These are phyloP conservation scores for Pythium rhizo-oryzae DNA, from an alignment of 352 stramenopile genomes.

Conservation along the genomic window DNA sequence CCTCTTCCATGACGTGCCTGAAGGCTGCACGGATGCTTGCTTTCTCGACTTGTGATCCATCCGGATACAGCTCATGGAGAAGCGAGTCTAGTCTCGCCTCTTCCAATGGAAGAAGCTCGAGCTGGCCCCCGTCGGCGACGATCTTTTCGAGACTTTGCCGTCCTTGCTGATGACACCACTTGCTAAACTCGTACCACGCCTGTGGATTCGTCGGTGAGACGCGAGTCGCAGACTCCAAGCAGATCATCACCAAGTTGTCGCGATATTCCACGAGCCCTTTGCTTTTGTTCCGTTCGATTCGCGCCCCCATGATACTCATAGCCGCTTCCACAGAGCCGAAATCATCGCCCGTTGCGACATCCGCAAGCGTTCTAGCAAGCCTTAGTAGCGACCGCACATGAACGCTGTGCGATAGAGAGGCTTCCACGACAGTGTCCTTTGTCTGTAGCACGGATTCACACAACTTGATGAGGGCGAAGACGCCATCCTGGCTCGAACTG, in stretches of 20 bases:
- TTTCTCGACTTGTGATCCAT: slow-evolving; percentile 26
- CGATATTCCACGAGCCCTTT: slow-evolving; percentile 20
- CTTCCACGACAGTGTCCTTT: not conserved
- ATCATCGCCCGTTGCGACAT: slow-evolving; percentile 24
- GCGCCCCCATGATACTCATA: slow-evolving; percentile 24
- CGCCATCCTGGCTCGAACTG: slow-evolving; percentile 71
- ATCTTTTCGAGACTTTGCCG: slow-evolving; percentile 48
- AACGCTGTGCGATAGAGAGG: slow-evolving; percentile 1
- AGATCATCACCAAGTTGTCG: slow-evolving; percentile 27
- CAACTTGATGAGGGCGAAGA: slow-evolving; percentile 29
- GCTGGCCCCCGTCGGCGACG: slow-evolving; percentile 46
- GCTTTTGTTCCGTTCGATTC: not conserved
- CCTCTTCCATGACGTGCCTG: slow-evolving; percentile 58
- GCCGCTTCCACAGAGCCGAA: slow-evolving; percentile 25
- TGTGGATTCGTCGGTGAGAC: slow-evolving; percentile 43
- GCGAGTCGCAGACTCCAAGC: slow-evolving; percentile 34
- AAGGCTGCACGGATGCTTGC: slow-evolving; percentile 46
- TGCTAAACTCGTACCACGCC: slow-evolving; percentile 64
- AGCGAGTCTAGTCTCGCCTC: slow-evolving; percentile 37
- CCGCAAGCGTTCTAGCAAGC: slow-evolving; percentile 23
- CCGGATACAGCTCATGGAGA: slow-evolving; percentile 41
- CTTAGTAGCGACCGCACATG: slow-evolving; percentile 19
- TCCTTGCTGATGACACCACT: slow-evolving; percentile 73
- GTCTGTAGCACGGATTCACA: slow-evolving; percentile 20
- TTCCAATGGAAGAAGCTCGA: slow-evolving; percentile 50